Evolutionary conservation across 345 rosid species (phyloP).

Genomic region (Kernera saxatilis): DNA sequence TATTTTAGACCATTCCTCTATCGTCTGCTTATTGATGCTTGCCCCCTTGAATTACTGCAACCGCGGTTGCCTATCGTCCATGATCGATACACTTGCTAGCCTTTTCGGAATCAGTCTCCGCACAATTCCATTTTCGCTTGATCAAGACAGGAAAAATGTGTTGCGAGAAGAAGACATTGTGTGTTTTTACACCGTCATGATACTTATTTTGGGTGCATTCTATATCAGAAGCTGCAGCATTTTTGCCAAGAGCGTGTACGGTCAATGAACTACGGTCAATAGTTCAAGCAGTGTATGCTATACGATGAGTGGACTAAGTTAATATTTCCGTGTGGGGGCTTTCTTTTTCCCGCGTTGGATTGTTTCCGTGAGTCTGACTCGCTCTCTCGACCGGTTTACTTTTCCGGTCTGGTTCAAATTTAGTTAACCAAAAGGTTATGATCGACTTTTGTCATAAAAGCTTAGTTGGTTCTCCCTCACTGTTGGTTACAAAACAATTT

Average conservation of each 20-base stretch:
- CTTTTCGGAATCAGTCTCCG: not conserved
- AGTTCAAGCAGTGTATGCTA: conserved; percentile 14
- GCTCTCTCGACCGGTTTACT: conserved; percentile 1
- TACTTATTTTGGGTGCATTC: not conserved
- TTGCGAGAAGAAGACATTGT: not conserved
- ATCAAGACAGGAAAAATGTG: not conserved
- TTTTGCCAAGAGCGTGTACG: not conserved
- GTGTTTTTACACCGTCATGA: not conserved
- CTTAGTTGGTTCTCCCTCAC: too few relatives aligned
- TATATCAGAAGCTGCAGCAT: not conserved
- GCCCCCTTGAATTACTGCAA: too few relatives aligned
- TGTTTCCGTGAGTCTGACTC: not conserved
- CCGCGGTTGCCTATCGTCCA: not conserved
- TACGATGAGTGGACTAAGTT: conserved; percentile 1
- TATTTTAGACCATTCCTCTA: not conserved
- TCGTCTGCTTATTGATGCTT: not conserved
- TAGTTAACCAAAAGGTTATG: not conserved
- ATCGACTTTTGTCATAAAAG: too few relatives aligned
- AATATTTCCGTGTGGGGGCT: not conserved
- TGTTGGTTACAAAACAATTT: too few relatives aligned
- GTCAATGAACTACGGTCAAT: conserved; percentile 1
- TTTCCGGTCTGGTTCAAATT: not conserved
- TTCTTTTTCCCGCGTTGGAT: conserved; percentile 22
- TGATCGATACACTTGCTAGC: not conserved
- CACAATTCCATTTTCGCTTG: not conserved